Evolutionary conservation across 176 grass and related monocot species (phyloP), one percentile per base, ranked within the genome.

Genomic region (Musa beccarii): DNA sequence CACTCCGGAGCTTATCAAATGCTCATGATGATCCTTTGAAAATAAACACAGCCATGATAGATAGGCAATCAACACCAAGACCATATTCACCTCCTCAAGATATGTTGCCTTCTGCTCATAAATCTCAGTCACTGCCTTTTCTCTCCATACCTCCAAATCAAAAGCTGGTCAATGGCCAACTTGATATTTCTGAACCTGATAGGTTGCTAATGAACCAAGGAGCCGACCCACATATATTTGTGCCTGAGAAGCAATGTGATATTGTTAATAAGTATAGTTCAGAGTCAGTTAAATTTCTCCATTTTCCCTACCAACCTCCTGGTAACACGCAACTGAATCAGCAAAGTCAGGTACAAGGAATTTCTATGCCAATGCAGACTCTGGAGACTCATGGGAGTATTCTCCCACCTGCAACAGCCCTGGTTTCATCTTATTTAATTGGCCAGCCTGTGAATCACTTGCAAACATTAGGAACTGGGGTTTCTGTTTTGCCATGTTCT

Each of bases 211-310:
- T 76, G 65, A 86, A 59, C 50, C 89, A 84, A 78, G 84, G 67
- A 77, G 22, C 56, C 53, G 88, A 81, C 83, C 82, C 90, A 22
- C 92, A 86, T 81, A 77, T 92, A 19, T 86, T 93, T 62, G 79
- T 90, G 80, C 90, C 87, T 11, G 80, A 52, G 2, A 75, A 82
- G 81, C 81, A 79, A 57, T 84, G 81, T 68, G 52, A 87, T 81
- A 8, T 73, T 66, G 69, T 82, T 56, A 76, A 77, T 84, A 43
- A 10, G 64, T 86, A 83, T 76, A 69, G n/a, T 50, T 9, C 16
- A 75, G 59, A 54, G 78, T 68, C 73, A 0, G 3, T 56, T 85
- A 79, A 82, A 26, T 84, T 82, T 71, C 28, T 79, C 62, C 66
- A 71, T 75, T 9, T 72, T 17, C 76, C 76, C 10, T 80, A 85